Evolutionary conservation across 345 rosid species (phyloP).

Genomic region (Dipteronia dyeriana): DNA sequence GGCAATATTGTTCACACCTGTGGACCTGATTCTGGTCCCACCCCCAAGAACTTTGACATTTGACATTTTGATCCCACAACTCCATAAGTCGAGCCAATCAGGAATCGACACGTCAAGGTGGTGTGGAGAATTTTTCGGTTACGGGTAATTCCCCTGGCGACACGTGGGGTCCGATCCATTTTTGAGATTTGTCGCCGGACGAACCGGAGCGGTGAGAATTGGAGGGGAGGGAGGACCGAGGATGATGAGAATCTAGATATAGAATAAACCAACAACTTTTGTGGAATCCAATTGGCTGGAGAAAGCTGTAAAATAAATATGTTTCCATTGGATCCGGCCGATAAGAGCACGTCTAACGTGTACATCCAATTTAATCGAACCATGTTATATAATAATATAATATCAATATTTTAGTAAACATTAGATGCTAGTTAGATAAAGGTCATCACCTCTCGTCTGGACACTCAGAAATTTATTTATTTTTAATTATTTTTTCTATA

Average conservation of each 20-base stretch:
- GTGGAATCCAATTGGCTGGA: conserved; percentile 10
- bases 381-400: too few relatives aligned
- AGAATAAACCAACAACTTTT: conserved; percentile 10
- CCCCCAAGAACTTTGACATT: not conserved
- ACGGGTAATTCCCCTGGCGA: not conserved
- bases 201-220: conserved; percentile 7
- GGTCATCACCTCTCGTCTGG: too few relatives aligned
- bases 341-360: too few relatives aligned
- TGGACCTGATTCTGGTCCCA: conserved; percentile 1
- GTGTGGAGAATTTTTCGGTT: not conserved
- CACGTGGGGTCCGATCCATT: conserved; percentile 3
- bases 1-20: conserved; percentile 28
- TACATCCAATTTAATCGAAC: too few relatives aligned
- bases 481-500: too few relatives aligned
- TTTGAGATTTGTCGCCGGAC: conserved; percentile 11
- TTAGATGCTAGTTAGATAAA: too few relatives aligned
- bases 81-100: not conserved
- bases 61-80: conserved; percentile 10
- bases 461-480: too few relatives aligned
- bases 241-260: not conserved
- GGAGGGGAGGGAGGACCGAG: not conserved
- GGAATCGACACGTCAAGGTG: not conserved
- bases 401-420: too few relatives aligned
- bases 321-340: not conserved
- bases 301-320: not conserved